These are phyloP conservation scores for Parastagonospora nodorum DNA, from an alignment of 2,329 filamentous ascomycete species.

Conservation along the genomic window DNA sequence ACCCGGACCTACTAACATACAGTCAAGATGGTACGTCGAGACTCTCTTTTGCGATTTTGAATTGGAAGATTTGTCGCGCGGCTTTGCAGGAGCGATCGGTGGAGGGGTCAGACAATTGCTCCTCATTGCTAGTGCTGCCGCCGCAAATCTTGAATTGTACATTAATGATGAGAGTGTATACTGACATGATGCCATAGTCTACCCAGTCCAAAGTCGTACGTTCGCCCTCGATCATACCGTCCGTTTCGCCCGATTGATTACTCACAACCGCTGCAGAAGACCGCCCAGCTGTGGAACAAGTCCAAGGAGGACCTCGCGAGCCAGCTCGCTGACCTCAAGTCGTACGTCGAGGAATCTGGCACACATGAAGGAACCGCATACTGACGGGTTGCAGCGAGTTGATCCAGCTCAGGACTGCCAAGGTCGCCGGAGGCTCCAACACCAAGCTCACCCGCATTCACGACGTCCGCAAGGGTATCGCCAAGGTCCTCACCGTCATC, in stretches of 20 bases:
- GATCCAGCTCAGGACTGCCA: slow-evolving; percentile 95
- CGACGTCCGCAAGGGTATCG: slow-evolving; percentile 99
- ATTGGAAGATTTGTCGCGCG: slow-evolving; percentile 16
- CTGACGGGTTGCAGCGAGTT: slow-evolving; percentile 66
- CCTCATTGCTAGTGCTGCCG: slow-evolving; percentile 20
- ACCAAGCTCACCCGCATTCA: slow-evolving; percentile 83
- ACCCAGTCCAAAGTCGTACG: slow-evolving; percentile 64
- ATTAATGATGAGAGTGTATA: slow-evolving; percentile 18
- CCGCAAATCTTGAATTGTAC: slow-evolving; percentile 21
- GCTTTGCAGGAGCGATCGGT: slow-evolving; percentile 5
- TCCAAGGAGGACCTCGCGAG: slow-evolving; percentile 97
- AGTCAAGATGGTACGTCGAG: slow-evolving; percentile 46
- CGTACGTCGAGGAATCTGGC: slow-evolving; percentile 33
- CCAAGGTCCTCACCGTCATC: slow-evolving; percentile 98
- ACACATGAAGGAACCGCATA: slow-evolving; percentile 16
- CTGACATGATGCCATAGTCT: slow-evolving; percentile 56
- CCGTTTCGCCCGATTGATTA: slow-evolving; percentile 37
- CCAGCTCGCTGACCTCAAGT: slow-evolving; percentile 54
- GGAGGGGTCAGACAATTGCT: slow-evolving; percentile 20
- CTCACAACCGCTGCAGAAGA: slow-evolving; percentile 63
- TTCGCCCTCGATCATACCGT: slow-evolving; percentile 20
- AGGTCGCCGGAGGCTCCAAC: slow-evolving; percentile 89
- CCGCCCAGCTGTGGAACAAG: slow-evolving; percentile 97
- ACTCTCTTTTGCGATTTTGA: slow-evolving; percentile 17
- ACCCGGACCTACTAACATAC: slow-evolving; percentile 44